Percentiles rank a stretch among this genome's conserved stretches.
Evolutionary conservation across 129 eudicot genomes (phyloP).

Genomic region (Mikania micrantha): DNA sequence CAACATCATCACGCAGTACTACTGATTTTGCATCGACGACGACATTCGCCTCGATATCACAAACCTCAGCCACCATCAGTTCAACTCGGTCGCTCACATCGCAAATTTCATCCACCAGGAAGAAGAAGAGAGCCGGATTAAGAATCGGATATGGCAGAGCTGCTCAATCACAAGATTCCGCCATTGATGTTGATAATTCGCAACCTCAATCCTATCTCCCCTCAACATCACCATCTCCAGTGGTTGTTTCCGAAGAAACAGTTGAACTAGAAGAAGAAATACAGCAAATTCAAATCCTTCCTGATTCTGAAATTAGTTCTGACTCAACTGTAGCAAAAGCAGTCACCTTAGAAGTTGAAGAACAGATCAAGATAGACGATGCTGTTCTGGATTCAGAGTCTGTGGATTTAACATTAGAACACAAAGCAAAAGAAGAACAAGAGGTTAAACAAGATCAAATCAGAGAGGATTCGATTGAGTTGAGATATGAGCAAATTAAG

Average conservation of each 20-base stretch:
- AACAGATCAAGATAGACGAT: neutral
- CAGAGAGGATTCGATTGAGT: slow-evolving; percentile 29
- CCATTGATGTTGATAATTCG: slow-evolving; percentile 8
- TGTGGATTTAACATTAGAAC: neutral
- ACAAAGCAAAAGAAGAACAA: slow-evolving; percentile 14
- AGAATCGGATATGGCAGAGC: slow-evolving; percentile 64
- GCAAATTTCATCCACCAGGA: slow-evolving; percentile 42
- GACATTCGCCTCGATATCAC: too few relatives aligned
- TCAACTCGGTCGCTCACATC: slow-evolving; percentile 16
- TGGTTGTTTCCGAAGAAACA: slow-evolving; percentile 9
- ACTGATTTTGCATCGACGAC: slow-evolving; percentile 6
- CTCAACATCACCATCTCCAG: neutral
- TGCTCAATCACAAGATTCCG: slow-evolving; percentile 7
- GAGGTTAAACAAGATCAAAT: neutral
- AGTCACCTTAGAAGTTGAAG: neutral
- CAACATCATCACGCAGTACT: slow-evolving; percentile 24
- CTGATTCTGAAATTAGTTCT: neutral
- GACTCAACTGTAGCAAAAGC: neutral
- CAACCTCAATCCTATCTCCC: neutral
- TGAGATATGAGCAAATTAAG: slow-evolving; percentile 35
- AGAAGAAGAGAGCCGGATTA: slow-evolving; percentile 56
- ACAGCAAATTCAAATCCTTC: slow-evolving; percentile 2
- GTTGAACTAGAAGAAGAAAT: slow-evolving; percentile 5
- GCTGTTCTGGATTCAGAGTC: neutral
- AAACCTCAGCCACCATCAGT: neutral